Evolutionary conservation across 208 protist species (phyloP).

Genomic region (Crithidia thermophila): DNA sequence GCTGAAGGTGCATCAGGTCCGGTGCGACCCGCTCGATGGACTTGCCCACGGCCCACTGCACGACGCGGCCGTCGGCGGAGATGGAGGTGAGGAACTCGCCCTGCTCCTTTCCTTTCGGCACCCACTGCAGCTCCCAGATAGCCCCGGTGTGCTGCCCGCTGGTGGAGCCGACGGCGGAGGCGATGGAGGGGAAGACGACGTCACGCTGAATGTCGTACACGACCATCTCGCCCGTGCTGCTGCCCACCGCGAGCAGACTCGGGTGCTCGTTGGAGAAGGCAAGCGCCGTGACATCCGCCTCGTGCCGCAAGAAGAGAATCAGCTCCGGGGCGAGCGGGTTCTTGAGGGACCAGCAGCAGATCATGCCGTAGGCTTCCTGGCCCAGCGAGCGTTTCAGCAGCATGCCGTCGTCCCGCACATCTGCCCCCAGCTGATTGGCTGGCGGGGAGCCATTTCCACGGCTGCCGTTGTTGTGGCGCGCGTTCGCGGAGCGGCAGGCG

Average conservation of each 20-base stretch:
- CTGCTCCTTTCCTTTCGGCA: conserved; percentile 83
- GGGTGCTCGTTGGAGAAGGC: conserved; percentile 92
- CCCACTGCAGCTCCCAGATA: conserved; percentile 95
- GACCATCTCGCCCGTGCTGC: conserved; percentile 91
- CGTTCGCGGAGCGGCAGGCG: conserved; percentile 11
- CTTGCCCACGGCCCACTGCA: conserved; percentile 96
- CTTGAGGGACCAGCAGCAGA: conserved; percentile 98
- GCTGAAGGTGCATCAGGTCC: conserved; percentile 94
- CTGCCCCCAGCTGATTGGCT: neutral
- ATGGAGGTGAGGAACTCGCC: conserved; percentile 95
- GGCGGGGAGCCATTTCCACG: neutral
- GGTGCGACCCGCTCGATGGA: conserved; percentile 86
- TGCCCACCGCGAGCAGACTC: conserved; percentile 93
- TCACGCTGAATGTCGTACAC: conserved; percentile 94
- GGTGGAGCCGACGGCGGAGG: conserved; percentile 43
- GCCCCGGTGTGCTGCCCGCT: conserved; percentile 93
- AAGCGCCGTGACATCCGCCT: conserved; percentile 91
- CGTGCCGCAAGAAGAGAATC: conserved; percentile 70
- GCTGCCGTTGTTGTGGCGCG: neutral
- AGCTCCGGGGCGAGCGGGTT: conserved; percentile 93
- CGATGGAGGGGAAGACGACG: conserved; percentile 68
- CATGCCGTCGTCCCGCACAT: neutral
- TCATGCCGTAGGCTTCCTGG: conserved; percentile 64
- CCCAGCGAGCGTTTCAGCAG: conserved; percentile 15
- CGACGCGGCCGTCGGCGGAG: conserved; percentile 95